Conservation (phyloP, 148 eudicot species). For the Camellia lanceoleosa region DNA sequence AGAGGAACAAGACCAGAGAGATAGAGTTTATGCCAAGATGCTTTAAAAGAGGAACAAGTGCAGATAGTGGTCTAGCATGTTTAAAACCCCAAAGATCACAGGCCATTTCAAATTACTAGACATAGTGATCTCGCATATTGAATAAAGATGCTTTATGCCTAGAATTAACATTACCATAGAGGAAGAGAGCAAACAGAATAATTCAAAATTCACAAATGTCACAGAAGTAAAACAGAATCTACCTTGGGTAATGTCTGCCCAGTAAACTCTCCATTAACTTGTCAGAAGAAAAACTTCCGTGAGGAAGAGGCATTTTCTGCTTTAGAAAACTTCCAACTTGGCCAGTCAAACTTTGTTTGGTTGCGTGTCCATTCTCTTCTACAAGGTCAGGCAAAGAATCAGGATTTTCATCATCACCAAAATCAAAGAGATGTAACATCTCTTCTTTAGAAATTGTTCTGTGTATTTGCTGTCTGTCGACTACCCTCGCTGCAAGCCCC, state of each 20-base stretch:
- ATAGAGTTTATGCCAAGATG: no score
- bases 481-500: conserved; percentile 98
- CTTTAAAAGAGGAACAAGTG: no score
- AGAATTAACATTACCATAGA: neutral
- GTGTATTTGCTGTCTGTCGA: conserved; percentile 91
- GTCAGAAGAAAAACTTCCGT: conserved; percentile 64
- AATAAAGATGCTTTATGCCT: no score
- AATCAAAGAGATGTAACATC: conserved; percentile 85
- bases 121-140: no score
- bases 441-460: conserved; percentile 97
- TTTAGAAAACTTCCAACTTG: conserved; percentile 34
- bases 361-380: conserved; percentile 34
- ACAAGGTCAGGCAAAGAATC: conserved; percentile 39
- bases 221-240: conserved; percentile 4
- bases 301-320: conserved; percentile 42
- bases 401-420: conserved; percentile 74
- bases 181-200: neutral
- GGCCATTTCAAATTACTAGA: no score
- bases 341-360: conserved; percentile 25
- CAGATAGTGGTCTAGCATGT: no score
- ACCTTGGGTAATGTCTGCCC: conserved; percentile 76
- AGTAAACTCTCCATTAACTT: conserved; percentile 70
- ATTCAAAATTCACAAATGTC: neutral
- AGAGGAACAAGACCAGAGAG: no score
- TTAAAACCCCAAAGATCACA: no score